These are phyloP conservation scores for Mixia osmundae DNA, from an alignment of 1,284 basidiomycete species.

Conservation along the genomic window DNA sequence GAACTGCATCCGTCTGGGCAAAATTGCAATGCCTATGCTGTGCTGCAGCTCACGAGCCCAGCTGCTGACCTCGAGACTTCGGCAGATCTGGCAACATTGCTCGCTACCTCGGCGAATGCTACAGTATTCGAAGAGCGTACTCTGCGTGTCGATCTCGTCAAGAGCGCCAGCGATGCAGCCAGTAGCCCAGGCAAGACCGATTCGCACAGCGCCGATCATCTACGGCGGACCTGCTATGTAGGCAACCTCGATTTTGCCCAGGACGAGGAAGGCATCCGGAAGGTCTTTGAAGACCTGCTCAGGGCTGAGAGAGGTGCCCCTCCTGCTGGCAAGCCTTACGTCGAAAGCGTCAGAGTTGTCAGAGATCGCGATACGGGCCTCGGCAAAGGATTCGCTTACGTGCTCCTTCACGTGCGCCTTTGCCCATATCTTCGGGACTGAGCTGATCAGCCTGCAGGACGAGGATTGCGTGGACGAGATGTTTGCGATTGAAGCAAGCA, in stretches of 20 bases:
- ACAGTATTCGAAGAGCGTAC: slow-evolving; percentile 47
- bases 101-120: slow-evolving; percentile 42
- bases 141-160: slow-evolving; percentile 44
- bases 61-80: slow-evolving; percentile 29
- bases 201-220: neutral
- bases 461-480: slow-evolving; percentile 71
- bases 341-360: slow-evolving; percentile 62
- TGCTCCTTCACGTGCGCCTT: slow-evolving; percentile 52
- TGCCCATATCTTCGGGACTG: slow-evolving; percentile 4
- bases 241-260: slow-evolving; percentile 81
- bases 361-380: slow-evolving; percentile 80
- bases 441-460: slow-evolving; percentile 31
- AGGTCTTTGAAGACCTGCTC: slow-evolving; percentile 62
- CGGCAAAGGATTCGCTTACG: slow-evolving; percentile 94
- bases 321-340: slow-evolving; percentile 31
- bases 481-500: slow-evolving; percentile 43
- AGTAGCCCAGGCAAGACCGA: slow-evolving; percentile 17
- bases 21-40: slow-evolving; percentile 48
- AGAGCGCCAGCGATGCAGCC: slow-evolving; percentile 19
- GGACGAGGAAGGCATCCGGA: slow-evolving; percentile 68
- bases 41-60: slow-evolving; percentile 34
- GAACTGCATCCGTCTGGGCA: slow-evolving; percentile 12
- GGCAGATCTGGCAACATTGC: slow-evolving; percentile 37
- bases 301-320: slow-evolving; percentile 42
- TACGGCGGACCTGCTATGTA: slow-evolving; percentile 62